A percentile compares a stretch with the other conserved stretches of the same genome.
phyloP scores from a whole-genome alignment of 2,329 filamentous ascomycete species.

The Aspergillus felis region DNA sequence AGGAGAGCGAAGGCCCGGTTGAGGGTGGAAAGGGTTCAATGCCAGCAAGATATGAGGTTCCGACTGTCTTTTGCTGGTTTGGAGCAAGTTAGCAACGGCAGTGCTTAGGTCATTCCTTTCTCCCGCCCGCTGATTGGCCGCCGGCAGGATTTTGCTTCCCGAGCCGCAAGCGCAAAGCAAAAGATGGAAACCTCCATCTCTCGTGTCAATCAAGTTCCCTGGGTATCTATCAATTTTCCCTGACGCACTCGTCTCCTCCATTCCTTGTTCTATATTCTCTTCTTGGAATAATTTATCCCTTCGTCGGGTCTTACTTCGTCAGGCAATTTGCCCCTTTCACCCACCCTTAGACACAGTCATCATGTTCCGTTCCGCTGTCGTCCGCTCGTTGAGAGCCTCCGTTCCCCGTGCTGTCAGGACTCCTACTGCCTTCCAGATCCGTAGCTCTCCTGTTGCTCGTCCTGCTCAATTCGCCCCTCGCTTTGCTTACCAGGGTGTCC shows the following conservation, averaged over 20 bases:
- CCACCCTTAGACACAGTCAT: constrained; percentile 32
- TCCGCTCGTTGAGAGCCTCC: constrained; percentile 67
- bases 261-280: constrained; percentile 14
- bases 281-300: constrained; percentile 9
- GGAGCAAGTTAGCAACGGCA: constrained; percentile 5
- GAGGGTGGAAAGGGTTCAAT: constrained; percentile 9
- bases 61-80: constrained; percentile 29
- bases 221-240: constrained; percentile 14
- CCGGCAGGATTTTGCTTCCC: constrained; percentile 33
- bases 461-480: constrained; percentile 59
- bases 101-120: constrained; percentile 41
- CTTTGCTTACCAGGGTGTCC: constrained; percentile 63
- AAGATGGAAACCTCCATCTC: constrained; percentile 11
- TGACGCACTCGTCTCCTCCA: constrained; percentile 15
- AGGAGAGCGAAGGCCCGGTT: constrained; percentile 16
- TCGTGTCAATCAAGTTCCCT: constrained; percentile 11
- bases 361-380: constrained; percentile 87
- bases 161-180: constrained; percentile 24
- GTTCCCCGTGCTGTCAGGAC: constrained; percentile 50
- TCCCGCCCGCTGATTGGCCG: constrained; percentile 36
- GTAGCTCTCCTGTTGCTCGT: constrained; percentile 59
- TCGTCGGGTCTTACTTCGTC: constrained; percentile 1
- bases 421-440: constrained; percentile 58
- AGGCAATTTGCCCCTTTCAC: not conserved
- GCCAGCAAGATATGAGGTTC: constrained; percentile 11